Percentiles rank a stretch among this genome's conserved stretches.
phyloP scores from a whole-genome alignment of 2,329 filamentous ascomycete genomes.

The Talaromyces sp. region DNA sequence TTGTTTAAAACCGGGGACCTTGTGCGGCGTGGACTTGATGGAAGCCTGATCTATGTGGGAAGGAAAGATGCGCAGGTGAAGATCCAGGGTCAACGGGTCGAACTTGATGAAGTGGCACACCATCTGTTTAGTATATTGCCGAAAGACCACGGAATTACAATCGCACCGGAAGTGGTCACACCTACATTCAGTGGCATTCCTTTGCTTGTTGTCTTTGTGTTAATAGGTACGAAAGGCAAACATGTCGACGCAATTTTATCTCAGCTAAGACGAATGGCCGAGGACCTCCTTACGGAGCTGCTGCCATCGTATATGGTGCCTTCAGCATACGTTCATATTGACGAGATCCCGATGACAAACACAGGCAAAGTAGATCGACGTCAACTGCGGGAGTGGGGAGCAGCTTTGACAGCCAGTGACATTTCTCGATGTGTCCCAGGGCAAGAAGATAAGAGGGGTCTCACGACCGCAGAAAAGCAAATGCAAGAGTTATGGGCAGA shows the following conservation, averaged over 20 bases:
- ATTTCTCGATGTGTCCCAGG: not conserved
- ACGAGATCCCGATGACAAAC: conserved; percentile 4
- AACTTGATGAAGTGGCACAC: conserved; percentile 26
- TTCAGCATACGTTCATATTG: conserved; percentile 7
- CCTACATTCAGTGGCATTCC: not conserved
- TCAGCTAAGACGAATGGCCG: not conserved
- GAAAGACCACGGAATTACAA: not conserved
- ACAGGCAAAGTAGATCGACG: conserved; percentile 4
- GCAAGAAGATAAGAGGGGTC: not conserved
- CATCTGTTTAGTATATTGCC: not conserved
- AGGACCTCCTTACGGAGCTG: not conserved
- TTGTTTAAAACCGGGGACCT: conserved; percentile 33
- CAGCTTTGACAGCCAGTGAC: not conserved
- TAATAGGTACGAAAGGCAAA: not conserved
- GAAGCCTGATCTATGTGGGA: conserved; percentile 23
- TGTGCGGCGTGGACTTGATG: conserved; percentile 22
- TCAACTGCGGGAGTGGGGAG: not conserved
- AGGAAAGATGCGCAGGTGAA: conserved; percentile 30
- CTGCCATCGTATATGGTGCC: conserved; percentile 9
- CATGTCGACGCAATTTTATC: not conserved
- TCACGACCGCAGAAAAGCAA: conserved; percentile 10
- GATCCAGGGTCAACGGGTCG: conserved; percentile 29
- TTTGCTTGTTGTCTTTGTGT: conserved; percentile 2
- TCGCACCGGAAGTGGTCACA: conserved; percentile 1
- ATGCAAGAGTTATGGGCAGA: conserved; percentile 16